Evolutionary conservation across 805 yeast genomes (phyloP).

Genomic region (Kodamaea laetipori): DNA sequence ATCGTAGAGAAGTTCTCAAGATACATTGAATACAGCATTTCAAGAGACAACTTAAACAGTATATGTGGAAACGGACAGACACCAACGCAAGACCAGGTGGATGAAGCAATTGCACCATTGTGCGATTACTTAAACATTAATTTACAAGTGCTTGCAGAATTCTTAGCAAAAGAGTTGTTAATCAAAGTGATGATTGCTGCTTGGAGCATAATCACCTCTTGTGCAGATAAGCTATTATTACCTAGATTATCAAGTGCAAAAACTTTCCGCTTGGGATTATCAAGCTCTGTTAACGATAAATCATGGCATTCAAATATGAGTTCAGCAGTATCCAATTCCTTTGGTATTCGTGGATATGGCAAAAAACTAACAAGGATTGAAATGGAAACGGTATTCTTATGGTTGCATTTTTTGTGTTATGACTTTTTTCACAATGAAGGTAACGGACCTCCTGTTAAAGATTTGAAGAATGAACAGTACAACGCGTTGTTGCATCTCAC

Average conservation of each 20-base stretch:
- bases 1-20: conserved; percentile 74
- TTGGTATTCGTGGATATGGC: conserved; percentile 50
- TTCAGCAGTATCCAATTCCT: conserved; percentile 49
- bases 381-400: conserved; percentile 64
- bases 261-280: conserved; percentile 27
- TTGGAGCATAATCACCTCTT: conserved; percentile 69
- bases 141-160: conserved; percentile 60
- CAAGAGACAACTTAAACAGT: conserved; percentile 55
- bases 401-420: conserved; percentile 63
- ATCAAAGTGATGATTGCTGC: conserved; percentile 70
- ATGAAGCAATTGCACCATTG: conserved; percentile 69
- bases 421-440: conserved; percentile 81
- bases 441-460: conserved; percentile 71
- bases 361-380: conserved; percentile 60
- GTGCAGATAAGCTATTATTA: conserved; percentile 69
- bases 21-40: conserved; percentile 57
- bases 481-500: conserved; percentile 65
- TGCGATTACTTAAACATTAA: conserved; percentile 73
- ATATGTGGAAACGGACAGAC: conserved; percentile 55
- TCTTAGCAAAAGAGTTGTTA: conserved; percentile 55
- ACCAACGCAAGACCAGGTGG: conserved; percentile 50
- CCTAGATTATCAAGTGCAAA: conserved; percentile 63
- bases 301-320: conserved; percentile 46
- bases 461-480: conserved; percentile 60
- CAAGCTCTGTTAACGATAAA: conserved; percentile 21